A percentile compares a stretch with the other conserved stretches of the same genome.
Conservation (phyloP, 176 grass and related monocot species). For the Secale cereale region DNA sequence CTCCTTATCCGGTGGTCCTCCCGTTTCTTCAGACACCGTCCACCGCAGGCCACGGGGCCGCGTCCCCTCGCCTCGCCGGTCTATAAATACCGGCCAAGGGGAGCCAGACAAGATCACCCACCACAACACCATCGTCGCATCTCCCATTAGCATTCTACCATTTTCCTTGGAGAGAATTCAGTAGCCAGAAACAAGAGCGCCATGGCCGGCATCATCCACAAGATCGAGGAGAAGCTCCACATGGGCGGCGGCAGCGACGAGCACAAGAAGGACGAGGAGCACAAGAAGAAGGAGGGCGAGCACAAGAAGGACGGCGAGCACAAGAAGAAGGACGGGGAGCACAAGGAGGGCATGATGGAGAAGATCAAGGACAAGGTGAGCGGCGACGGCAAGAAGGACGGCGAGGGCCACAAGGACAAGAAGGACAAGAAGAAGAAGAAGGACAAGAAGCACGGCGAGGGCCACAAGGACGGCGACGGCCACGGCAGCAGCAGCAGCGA, state of each 20-base stretch:
- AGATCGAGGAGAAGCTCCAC: constrained; percentile 87
- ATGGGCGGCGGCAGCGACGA: constrained; percentile 57
- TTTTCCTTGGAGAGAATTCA: not conserved
- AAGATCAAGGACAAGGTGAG: constrained; percentile 96
- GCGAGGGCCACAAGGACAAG: constrained; percentile 55
- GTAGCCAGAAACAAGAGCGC: not conserved
- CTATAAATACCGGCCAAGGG: constrained; percentile 45
- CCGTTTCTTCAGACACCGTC: constrained; percentile 30
- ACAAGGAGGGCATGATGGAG: constrained; percentile 59
- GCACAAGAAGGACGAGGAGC: constrained; percentile 59
- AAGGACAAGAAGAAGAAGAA: constrained; percentile 49
- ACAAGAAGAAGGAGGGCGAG: constrained; percentile 41
- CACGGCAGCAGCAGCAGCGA: constrained; percentile 77
- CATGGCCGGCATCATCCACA: constrained; percentile 91
- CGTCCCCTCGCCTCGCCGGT: not conserved
- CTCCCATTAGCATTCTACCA: not conserved
- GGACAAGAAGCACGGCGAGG: constrained; percentile 55
- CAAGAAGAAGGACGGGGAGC: constrained; percentile 59
- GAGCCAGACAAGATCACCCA: constrained; percentile 18
- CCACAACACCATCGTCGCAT: not conserved
- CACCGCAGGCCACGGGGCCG: constrained; percentile 5
- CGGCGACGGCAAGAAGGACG: constrained; percentile 40
- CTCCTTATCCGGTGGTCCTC: constrained; percentile 24
- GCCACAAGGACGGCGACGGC: constrained; percentile 33
- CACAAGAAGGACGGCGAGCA: constrained; percentile 49